Percentiles rank a stretch among this genome's conserved stretches.
Conservation (phyloP, 164 flowering plant genomes). For the Vitis vinifera region DNA sequence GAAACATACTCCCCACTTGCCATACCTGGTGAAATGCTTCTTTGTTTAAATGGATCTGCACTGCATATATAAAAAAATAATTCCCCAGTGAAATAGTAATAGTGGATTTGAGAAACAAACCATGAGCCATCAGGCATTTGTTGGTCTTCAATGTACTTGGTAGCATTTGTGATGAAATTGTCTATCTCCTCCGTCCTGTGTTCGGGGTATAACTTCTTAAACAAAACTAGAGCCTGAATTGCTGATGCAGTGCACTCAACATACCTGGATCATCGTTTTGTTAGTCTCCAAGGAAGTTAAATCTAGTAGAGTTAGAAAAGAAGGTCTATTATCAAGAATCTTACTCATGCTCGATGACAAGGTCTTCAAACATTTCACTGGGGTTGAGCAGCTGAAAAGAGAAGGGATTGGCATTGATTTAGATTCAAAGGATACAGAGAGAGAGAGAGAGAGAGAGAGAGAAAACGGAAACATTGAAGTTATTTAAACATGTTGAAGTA, state of each 20-base stretch:
- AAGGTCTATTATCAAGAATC: not conserved
- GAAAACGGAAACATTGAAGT: too few species aligned
- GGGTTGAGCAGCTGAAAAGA: slow-evolving; percentile 35
- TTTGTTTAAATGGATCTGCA: not conserved
- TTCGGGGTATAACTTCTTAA: slow-evolving; percentile 39
- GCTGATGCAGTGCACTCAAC: slow-evolving; percentile 45
- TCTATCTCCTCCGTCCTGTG: slow-evolving; percentile 43
- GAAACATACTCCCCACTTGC: slow-evolving; percentile 60
- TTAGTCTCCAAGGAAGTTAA: not conserved
- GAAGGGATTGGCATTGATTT: not conserved
- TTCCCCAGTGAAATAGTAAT: too few species aligned
- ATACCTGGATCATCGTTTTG: slow-evolving; percentile 2
- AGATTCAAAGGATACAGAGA: not conserved
- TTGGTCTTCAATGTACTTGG: slow-evolving; percentile 26
- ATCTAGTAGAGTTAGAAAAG: too few species aligned
- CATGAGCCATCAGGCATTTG: slow-evolving; percentile 55
- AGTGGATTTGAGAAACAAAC: slow-evolving; percentile 10
- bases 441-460: not conserved
- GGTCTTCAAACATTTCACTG: slow-evolving; percentile 33
- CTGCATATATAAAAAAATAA: too few species aligned
- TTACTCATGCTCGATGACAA: slow-evolving; percentile 36
- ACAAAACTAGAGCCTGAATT: slow-evolving; percentile 37
- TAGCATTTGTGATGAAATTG: slow-evolving; percentile 29
- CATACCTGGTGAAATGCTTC: slow-evolving; percentile 31
- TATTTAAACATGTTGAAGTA: not conserved